Conservation (phyloP, 2,329 filamentous ascomycete species). For the Aspergillus calidoustus region DNA sequence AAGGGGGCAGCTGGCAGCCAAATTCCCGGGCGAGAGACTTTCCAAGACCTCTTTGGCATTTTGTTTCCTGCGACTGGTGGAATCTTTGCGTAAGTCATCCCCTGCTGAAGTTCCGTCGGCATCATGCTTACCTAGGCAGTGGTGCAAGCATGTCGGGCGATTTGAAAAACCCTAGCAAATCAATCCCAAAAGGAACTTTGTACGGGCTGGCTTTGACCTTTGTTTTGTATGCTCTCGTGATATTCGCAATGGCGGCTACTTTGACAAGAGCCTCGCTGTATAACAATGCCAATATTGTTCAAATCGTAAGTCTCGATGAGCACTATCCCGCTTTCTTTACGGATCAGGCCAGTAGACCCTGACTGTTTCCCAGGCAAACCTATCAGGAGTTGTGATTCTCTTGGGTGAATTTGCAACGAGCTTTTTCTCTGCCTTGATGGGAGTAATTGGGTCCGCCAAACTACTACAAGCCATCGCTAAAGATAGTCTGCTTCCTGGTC, state of each 20-base stretch:
- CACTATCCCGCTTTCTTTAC: neutral
- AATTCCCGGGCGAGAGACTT: conserved; percentile 68
- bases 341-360: neutral
- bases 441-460: conserved; percentile 82
- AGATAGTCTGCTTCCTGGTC: conserved; percentile 77
- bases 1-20: conserved; percentile 66
- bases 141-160: conserved; percentile 93
- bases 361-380: conserved; percentile 60
- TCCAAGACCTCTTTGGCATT: conserved; percentile 83
- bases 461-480: conserved; percentile 80
- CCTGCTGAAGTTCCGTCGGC: conserved; percentile 42
- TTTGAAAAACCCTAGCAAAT: conserved; percentile 77
- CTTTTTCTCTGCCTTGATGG: conserved; percentile 86
- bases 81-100: conserved; percentile 57
- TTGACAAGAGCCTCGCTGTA: conserved; percentile 76
- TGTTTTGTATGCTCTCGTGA: conserved; percentile 73
- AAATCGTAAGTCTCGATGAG: conserved; percentile 56
- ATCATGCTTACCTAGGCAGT: conserved; percentile 54
- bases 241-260: conserved; percentile 76
- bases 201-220: conserved; percentile 79
- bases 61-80: conserved; percentile 74
- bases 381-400: conserved; percentile 74
- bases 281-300: conserved; percentile 76
- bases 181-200: conserved; percentile 83
- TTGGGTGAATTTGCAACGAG: conserved; percentile 82